These are phyloP conservation scores for Rhizopus delemar DNA, from an alignment of 371 early-diverging fungal genomes.

Conservation along the genomic window DNA sequence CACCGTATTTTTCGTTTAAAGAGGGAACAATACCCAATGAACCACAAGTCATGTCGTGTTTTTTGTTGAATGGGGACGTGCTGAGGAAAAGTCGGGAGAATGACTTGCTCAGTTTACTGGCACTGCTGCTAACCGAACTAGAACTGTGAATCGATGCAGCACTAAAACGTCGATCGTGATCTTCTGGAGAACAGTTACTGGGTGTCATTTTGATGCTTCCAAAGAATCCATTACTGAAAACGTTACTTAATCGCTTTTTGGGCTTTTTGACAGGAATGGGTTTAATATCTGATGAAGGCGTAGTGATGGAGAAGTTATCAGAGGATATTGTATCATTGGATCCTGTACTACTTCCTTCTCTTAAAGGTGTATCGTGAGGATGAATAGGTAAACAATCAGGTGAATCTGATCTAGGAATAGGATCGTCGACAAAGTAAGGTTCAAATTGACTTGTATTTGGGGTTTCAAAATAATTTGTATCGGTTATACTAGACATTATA, in stretches of 20 bases:
- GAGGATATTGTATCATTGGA: constrained; percentile 30
- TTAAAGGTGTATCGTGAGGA: constrained; percentile 16
- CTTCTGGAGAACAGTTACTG: neutral
- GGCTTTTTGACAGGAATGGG: neutral
- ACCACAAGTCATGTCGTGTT: constrained; percentile 23
- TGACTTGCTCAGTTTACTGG: constrained; percentile 27
- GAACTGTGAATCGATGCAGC: constrained; percentile 19
- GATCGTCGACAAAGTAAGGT: constrained; percentile 20
- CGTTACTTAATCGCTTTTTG: constrained; percentile 4
- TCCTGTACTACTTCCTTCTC: constrained; percentile 15
- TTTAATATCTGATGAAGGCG: constrained; percentile 3
- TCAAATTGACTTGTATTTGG: constrained; percentile 13
- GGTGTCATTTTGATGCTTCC: constrained; percentile 29
- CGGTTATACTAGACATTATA: neutral
- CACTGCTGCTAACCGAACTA: constrained; percentile 25
- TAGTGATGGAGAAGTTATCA: constrained; percentile 11
- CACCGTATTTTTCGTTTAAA: constrained; percentile 40
- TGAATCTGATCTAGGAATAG: constrained; percentile 27
- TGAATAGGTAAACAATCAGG: constrained; percentile 19
- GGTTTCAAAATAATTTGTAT: constrained; percentile 11
- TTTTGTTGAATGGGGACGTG: constrained; percentile 3
- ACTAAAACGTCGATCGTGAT: constrained; percentile 14
- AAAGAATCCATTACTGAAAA: constrained; percentile 22
- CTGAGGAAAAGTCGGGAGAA: constrained; percentile 20
- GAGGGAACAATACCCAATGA: constrained; percentile 18